These are phyloP conservation scores for Rhizopogon roseolus DNA, from an alignment of 768 basidiomycete genomes.

Conservation along the genomic window DNA sequence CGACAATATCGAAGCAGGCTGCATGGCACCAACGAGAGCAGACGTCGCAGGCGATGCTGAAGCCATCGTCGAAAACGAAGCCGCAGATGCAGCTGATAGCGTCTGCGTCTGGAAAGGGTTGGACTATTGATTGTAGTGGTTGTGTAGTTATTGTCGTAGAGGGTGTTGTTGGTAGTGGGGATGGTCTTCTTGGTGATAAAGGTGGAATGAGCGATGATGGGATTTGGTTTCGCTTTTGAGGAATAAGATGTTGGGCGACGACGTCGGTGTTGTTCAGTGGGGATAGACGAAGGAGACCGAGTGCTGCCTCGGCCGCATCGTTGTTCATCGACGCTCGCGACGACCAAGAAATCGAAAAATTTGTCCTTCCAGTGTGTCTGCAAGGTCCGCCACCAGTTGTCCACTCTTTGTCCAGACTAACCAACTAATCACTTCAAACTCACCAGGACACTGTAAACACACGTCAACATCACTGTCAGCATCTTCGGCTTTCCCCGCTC, in stretches of 20 bases:
- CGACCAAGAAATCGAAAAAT: background rate
- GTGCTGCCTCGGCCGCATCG: conserved; percentile 57
- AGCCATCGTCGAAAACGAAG: conserved; percentile 72
- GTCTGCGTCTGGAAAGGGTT: conserved; percentile 33
- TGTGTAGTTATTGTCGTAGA: conserved; percentile 9
- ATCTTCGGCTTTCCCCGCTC: background rate
- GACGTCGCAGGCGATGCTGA: conserved; percentile 79
- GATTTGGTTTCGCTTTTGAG: conserved; percentile 36
- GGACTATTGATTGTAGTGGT: conserved; percentile 5
- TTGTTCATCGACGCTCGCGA: conserved; percentile 32
- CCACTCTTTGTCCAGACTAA: background rate
- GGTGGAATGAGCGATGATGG: conserved; percentile 11
- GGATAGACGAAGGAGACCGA: conserved; percentile 51
- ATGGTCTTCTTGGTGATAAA: background rate
- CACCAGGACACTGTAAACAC: conserved; percentile 1
- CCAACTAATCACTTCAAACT: background rate
- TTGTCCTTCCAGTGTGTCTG: background rate
- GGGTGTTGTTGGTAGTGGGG: conserved; percentile 7
- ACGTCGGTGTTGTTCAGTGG: conserved; percentile 27
- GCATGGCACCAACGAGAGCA: conserved; percentile 85
- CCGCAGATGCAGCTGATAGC: conserved; percentile 73
- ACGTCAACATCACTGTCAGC: background rate
- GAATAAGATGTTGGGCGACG: conserved; percentile 25
- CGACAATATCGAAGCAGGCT: conserved; percentile 64
- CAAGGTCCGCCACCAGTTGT: background rate